A percentile compares a stretch with the other conserved stretches of the same genome.
phyloP scores from a whole-genome alignment of 2,329 filamentous ascomycete genomes.

The Aphanoascus verrucosus region DNA sequence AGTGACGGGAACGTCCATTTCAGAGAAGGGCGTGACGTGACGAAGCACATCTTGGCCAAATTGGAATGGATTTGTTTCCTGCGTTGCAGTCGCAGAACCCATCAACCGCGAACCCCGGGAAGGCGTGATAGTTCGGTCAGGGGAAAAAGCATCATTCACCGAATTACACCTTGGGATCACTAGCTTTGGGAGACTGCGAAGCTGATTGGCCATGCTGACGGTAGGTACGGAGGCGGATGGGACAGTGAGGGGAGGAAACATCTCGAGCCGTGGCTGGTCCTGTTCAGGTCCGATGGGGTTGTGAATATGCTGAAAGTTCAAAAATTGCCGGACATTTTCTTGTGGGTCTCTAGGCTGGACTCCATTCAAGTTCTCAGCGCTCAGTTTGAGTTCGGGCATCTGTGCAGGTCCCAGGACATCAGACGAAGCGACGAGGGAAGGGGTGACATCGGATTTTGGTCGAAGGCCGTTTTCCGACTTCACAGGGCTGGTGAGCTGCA shows the following conservation, averaged over 20 bases:
- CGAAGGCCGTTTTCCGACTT: constrained; percentile 44
- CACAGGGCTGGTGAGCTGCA: constrained; percentile 63
- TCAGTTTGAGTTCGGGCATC: constrained; percentile 54
- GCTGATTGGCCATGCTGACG: constrained; percentile 35
- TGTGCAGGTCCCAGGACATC: constrained; percentile 68
- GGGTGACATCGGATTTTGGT: constrained; percentile 62
- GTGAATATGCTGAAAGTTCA: constrained; percentile 63
- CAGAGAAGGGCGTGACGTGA: constrained; percentile 64
- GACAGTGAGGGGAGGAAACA: constrained; percentile 33
- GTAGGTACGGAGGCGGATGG: constrained; percentile 28
- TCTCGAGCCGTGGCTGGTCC: constrained; percentile 47
- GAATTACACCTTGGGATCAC: constrained; percentile 42
- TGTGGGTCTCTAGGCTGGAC: constrained; percentile 68
- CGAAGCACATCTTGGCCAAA: constrained; percentile 46
- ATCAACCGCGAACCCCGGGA: constrained; percentile 17
- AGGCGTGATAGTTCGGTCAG: constrained; percentile 25
- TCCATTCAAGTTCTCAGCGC: constrained; percentile 60
- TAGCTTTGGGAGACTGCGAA: constrained; percentile 47
- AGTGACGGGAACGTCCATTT: constrained; percentile 78
- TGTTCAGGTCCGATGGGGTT: constrained; percentile 51
- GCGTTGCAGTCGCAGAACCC: constrained; percentile 34
- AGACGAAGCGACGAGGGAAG: constrained; percentile 81
- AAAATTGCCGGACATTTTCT: constrained; percentile 85
- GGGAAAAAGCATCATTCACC: constrained; percentile 20
- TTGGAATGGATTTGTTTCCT: constrained; percentile 36